Conservation (phyloP, 2,329 filamentous ascomycete species). For the Periglandula ipomoeae region DNA sequence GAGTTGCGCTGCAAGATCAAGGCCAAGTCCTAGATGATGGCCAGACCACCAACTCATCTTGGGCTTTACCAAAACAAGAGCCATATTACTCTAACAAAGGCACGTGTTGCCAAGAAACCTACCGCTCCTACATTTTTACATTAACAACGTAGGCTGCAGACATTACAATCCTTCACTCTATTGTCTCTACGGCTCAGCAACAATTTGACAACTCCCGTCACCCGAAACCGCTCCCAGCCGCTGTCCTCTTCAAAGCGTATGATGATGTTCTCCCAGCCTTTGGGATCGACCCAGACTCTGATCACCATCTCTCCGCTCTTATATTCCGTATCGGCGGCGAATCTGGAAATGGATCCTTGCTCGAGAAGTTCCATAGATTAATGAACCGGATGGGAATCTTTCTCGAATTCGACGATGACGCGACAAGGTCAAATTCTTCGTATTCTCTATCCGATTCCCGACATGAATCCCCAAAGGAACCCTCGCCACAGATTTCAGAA, state of each 20-base stretch:
- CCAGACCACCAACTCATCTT: slow-evolving; percentile 2
- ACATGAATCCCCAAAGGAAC: neutral
- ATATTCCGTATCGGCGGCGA: slow-evolving; percentile 69
- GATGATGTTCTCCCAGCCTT: slow-evolving; percentile 63
- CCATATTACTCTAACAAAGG: slow-evolving; percentile 54
- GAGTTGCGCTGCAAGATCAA: neutral
- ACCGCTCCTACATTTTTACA: neutral
- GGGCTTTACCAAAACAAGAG: slow-evolving; percentile 12
- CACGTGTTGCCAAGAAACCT: slow-evolving; percentile 16
- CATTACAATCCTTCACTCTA: slow-evolving; percentile 67
- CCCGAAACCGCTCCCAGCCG: slow-evolving; percentile 58
- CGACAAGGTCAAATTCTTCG: slow-evolving; percentile 6
- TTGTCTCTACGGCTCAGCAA: slow-evolving; percentile 63
- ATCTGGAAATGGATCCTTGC: slow-evolving; percentile 46
- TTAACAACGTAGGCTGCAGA: slow-evolving; percentile 40
- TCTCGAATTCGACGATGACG: slow-evolving; percentile 47
- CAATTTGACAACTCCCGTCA: slow-evolving; percentile 48
- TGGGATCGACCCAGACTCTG: slow-evolving; percentile 62
- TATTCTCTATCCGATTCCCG: neutral
- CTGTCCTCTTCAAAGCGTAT: slow-evolving; percentile 74
- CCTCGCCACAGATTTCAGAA: neutral
- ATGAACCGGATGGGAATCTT: slow-evolving; percentile 62
- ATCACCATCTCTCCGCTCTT: slow-evolving; percentile 67
- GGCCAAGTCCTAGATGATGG: slow-evolving; percentile 2
- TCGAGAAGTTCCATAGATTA: slow-evolving; percentile 61